Evolutionary conservation across 805 yeast species (phyloP).

Genomic region (Metschnikowia anglica): DNA sequence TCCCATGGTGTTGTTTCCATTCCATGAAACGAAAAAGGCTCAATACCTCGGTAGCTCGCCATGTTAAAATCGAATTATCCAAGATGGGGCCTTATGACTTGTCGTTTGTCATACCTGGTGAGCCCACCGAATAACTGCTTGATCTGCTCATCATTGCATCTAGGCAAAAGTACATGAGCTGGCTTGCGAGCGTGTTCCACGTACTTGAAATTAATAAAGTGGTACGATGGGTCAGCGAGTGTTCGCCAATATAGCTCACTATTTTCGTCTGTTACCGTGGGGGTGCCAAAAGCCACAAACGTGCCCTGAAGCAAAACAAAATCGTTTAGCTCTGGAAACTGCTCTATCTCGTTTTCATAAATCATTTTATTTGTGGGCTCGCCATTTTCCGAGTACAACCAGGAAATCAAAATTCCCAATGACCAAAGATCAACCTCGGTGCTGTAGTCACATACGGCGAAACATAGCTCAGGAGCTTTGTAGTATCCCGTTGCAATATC

Average conservation of each 20-base stretch:
- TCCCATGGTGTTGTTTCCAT: no score
- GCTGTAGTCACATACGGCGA: conserved; percentile 56
- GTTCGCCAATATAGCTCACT: conserved; percentile 35
- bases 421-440: conserved; percentile 70
- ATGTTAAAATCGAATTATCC: no score
- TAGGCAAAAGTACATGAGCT: conserved; percentile 33
- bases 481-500: conserved; percentile 67
- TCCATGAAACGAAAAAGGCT: not conserved
- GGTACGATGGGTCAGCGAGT: conserved; percentile 30
- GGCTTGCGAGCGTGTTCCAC: conserved; percentile 18
- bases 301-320: conserved; percentile 56
- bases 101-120: conserved; percentile 14
- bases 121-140: conserved; percentile 12
- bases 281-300: conserved; percentile 62
- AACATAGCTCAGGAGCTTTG: conserved; percentile 72
- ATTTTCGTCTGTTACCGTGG: conserved; percentile 30
- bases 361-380: conserved; percentile 34
- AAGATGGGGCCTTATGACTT: not conserved
- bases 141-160: conserved; percentile 22
- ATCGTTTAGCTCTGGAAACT: conserved; percentile 44
- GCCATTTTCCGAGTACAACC: conserved; percentile 41
- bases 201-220: conserved; percentile 31
- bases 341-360: conserved; percentile 33
- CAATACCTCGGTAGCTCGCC: no score
- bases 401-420: conserved; percentile 59